Percentiles rank a stretch among this genome's conserved stretches.
Conservation (phyloP, 169 alveolate species). For the Amoebophrya sp. region DNA sequence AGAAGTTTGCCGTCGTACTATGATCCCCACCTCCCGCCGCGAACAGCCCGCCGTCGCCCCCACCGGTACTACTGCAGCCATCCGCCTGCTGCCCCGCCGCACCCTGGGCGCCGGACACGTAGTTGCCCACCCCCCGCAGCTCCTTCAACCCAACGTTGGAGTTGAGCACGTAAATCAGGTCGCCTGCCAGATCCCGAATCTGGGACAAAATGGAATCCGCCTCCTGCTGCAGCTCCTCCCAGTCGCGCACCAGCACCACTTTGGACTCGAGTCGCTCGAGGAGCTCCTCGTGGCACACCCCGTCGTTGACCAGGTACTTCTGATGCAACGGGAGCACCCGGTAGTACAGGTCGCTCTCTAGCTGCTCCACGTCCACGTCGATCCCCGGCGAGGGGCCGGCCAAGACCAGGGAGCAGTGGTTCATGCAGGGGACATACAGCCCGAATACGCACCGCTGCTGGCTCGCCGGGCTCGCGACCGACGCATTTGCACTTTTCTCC, state of each 20-base stretch:
- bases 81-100: too few species aligned
- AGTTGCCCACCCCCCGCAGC: not conserved
- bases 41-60: too few species aligned
- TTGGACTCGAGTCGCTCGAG: not conserved
- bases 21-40: too few species aligned
- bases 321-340: not conserved
- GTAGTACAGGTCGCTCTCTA: not conserved
- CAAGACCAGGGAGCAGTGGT: not conserved
- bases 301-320: not conserved
- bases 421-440: not conserved
- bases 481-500: too few species aligned
- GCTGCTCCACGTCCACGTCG: not conserved
- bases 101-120: not conserved
- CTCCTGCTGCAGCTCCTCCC: not conserved
- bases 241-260: not conserved
- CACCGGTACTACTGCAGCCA: too few species aligned
- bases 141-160: not conserved
- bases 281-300: conserved; percentile 16
- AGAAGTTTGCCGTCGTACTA: too few species aligned
- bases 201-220: not conserved
- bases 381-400: not conserved
- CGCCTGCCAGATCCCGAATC: not conserved
- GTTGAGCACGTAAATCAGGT: not conserved
- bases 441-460: too few species aligned
- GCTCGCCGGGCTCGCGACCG: too few species aligned